Percentiles rank a stretch among this genome's conserved stretches.
phyloP scores from a whole-genome alignment of 805 yeast species.

The Zygosaccharomyces pseudorouxii region DNA sequence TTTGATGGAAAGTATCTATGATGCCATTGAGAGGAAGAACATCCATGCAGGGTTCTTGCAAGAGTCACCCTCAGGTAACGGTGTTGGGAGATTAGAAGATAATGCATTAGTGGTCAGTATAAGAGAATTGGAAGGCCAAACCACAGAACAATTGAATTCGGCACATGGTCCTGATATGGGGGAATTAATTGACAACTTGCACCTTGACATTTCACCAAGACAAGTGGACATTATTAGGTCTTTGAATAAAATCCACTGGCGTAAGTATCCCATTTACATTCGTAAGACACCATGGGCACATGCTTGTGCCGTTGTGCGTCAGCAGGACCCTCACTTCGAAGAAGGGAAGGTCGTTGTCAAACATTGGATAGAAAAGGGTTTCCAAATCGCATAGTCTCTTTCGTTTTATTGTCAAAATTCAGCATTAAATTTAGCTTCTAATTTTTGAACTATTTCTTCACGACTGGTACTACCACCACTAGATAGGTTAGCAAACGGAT shows the following conservation, averaged over 20 bases:
- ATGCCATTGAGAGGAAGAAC: constrained; percentile 42
- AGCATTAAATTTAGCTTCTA: constrained; percentile 18
- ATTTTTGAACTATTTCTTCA: constrained; percentile 14
- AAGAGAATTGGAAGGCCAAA: constrained; percentile 16
- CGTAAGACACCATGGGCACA: constrained; percentile 64
- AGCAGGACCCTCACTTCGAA: constrained; percentile 47
- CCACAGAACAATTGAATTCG: constrained; percentile 13
- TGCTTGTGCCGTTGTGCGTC: constrained; percentile 76
- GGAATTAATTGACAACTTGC: constrained; percentile 17
- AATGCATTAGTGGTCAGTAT: constrained; percentile 15
- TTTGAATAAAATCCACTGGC: constrained; percentile 61
- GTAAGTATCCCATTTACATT: constrained; percentile 66
- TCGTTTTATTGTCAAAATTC: constrained; percentile 5
- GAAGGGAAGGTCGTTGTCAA: constrained; percentile 67
- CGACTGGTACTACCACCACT: constrained; percentile 6
- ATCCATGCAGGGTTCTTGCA: constrained; percentile 20
- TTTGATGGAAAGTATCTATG: constrained; percentile 59
- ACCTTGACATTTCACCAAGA: constrained; percentile 16
- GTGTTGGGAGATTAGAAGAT: constrained; percentile 2
- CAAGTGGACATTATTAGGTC: constrained; percentile 52
- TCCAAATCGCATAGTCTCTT: constrained; percentile 18
- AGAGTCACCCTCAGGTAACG: constrained; percentile 9
- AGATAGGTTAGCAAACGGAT: constrained; percentile 22
- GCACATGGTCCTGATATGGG: constrained; percentile 8
- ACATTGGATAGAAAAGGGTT: constrained; percentile 55